Evolutionary conservation across 1,284 basidiomycete genomes (phyloP), one percentile per base, ranked within the genome.

Genomic region (Afroboletus lepidellus): DNA sequence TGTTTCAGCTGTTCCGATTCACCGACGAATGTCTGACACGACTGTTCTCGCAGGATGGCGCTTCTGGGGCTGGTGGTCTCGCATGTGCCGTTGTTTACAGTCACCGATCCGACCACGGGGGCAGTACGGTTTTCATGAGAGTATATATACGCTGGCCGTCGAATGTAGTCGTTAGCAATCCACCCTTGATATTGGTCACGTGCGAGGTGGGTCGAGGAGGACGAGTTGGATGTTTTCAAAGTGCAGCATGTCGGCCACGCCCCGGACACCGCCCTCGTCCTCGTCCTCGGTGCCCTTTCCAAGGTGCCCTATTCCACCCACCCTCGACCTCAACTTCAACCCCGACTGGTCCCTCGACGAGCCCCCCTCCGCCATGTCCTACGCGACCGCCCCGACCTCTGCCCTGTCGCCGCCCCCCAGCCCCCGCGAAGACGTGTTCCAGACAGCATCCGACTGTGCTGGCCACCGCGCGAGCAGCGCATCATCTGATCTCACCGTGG

Each of bases 181-280:
- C n/a, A n/a, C n/a, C n/a, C n/a, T 12, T 54, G 42, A 54, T 60
- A 49, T 56, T 63, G 55, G 53, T 64, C 63, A 64, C 63, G 63
- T 68, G 63, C 53, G 30, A 48, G 50, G 54, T 65, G 51, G 33
- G 41, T 44, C 41, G 15, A 30, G 16, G 9, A 8, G 13, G 8
- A 18, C 7, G 25, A 16, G 41, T 41, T 50, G n/a, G n/a, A n/a
- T n/a, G n/a, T n/a, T n/a, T n/a, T n/a, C n/a, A n/a, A n/a, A n/a
- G 48, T 67, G 65, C 65, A 64, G 63, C 65, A 67, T 66, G 64
- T 69, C 61, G 52, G 25, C 66, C 64, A 69, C 63, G 63, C 63
- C 37, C 7, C 53, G 46, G 1, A 61, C 63, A 64, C 60, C 63
- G 48, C 43, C 34, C 32, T 33, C 15, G 15, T 48, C 53, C 9